Evolutionary conservation across 75 land plant genomes (phyloP).

Genomic region (Selaginella moellendorffii): DNA sequence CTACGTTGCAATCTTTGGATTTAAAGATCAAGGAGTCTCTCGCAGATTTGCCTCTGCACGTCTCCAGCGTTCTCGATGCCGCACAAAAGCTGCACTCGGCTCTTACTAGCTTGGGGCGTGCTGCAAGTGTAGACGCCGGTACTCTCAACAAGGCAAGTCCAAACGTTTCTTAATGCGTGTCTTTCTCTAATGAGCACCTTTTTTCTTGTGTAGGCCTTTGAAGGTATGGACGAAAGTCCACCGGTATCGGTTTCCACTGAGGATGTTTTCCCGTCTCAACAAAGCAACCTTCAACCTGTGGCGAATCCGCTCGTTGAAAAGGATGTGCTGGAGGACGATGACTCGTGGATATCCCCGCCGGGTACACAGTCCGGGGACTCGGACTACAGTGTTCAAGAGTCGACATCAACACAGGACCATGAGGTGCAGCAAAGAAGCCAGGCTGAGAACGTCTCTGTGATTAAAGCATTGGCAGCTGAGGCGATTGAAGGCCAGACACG

Average conservation of each 20-base stretch:
- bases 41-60: slow-evolving; percentile 32
- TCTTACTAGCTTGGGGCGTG: slow-evolving; percentile 57
- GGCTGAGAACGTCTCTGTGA: too few species aligned
- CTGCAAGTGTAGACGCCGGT: slow-evolving; percentile 85
- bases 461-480: too few species aligned
- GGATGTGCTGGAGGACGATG: slow-evolving; percentile 52
- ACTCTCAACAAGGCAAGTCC: slow-evolving; percentile 69
- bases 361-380: neutral
- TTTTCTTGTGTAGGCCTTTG: too few species aligned
- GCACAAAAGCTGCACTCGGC: slow-evolving; percentile 49
- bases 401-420: too few species aligned
- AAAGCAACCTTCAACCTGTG: too few species aligned
- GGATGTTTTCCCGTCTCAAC: too few species aligned
- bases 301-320: too few species aligned
- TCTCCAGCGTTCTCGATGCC: slow-evolving; percentile 41
- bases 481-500: too few species aligned
- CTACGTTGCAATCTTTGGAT: slow-evolving; percentile 54
- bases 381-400: neutral
- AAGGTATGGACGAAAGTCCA: too few species aligned
- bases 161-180: neutral
- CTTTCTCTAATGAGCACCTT: neutral
- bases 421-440: too few species aligned
- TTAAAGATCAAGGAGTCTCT: slow-evolving; percentile 42
- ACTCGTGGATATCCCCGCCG: slow-evolving; percentile 89
- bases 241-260: too few species aligned